Conservation (phyloP, 1,284 basidiomycete species). For the Sparassis latifolia region DNA sequence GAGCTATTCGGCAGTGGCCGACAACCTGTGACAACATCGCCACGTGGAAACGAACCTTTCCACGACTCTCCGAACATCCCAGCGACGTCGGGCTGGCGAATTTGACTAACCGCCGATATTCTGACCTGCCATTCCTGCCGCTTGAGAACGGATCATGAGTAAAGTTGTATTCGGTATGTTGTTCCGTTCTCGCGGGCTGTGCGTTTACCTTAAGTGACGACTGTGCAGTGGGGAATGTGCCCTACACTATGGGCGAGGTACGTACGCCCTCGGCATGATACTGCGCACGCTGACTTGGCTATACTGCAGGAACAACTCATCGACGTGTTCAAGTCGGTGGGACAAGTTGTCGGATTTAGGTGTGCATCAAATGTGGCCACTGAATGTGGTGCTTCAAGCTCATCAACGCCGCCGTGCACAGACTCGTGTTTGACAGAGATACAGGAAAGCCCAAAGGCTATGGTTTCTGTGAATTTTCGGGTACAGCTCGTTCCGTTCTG, state of each 20-base stretch:
- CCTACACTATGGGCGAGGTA: constrained; percentile 79
- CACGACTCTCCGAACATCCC: too few species aligned
- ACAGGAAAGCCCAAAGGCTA: constrained; percentile 97
- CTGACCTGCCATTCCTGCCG: too few species aligned
- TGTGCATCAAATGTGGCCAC: constrained; percentile 21
- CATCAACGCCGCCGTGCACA: constrained; percentile 24
- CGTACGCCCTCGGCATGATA: too few species aligned
- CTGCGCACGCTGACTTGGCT: too few species aligned
- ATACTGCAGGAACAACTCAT: constrained; percentile 63
- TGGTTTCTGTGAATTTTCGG: constrained; percentile 95
- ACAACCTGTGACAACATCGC: too few species aligned
- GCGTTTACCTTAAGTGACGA: not conserved
- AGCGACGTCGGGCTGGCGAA: too few species aligned
- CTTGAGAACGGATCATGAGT: constrained; percentile 24
- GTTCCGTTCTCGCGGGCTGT: not conserved
- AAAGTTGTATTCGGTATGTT: constrained; percentile 44
- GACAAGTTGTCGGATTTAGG: constrained; percentile 85
- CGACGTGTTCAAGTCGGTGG: constrained; percentile 81
- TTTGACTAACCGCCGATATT: too few species aligned
- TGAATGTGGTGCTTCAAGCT: not conserved
- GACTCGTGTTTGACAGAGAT: constrained; percentile 92
- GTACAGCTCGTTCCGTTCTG: constrained; percentile 46
- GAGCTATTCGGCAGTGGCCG: too few species aligned
- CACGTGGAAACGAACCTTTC: too few species aligned
- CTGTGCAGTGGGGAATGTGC: constrained; percentile 71